Percentiles rank a stretch among this genome's conserved stretches.
Evolutionary conservation across 345 rosid genomes (phyloP).

Genomic region (Nasturtium officinale): DNA sequence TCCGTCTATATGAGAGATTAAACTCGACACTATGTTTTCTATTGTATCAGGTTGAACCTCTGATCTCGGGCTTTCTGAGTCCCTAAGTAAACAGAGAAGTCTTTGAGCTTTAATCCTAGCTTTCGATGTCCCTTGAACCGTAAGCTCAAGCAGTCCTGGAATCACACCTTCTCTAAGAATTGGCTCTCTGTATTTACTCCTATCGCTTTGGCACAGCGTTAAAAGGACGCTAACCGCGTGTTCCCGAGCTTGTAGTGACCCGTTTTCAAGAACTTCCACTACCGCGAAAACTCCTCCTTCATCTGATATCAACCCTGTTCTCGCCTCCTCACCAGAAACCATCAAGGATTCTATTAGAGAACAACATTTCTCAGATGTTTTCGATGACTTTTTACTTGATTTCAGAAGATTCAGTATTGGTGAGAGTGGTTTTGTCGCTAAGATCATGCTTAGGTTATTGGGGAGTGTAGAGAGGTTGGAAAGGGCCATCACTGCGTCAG

Average conservation of each 20-base stretch:
- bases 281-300: conserved; percentile 89
- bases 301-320: conserved; percentile 59
- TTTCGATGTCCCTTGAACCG: conserved; percentile 91
- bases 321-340: conserved; percentile 67
- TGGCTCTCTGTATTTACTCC: conserved; percentile 86
- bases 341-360: conserved; percentile 76
- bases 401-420: conserved; percentile 61
- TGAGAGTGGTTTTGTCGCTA: conserved; percentile 64
- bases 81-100: conserved; percentile 72
- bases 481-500: conserved; percentile 55
- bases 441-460: conserved; percentile 55
- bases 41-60: conserved; percentile 81
- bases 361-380: conserved; percentile 87
- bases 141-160: conserved; percentile 94
- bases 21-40: conserved; percentile 86
- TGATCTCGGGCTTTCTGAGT: conserved; percentile 65
- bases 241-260: conserved; percentile 79
- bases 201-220: conserved; percentile 77
- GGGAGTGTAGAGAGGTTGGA: conserved; percentile 82
- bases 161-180: conserved; percentile 95
- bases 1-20: conserved; percentile 84
- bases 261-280: conserved; percentile 87
- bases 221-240: conserved; percentile 83
- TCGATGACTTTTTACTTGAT: conserved; percentile 73
- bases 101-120: conserved; percentile 77